Conservation (phyloP, 805 yeast genomes). For the Henningerozyma blattae region DNA sequence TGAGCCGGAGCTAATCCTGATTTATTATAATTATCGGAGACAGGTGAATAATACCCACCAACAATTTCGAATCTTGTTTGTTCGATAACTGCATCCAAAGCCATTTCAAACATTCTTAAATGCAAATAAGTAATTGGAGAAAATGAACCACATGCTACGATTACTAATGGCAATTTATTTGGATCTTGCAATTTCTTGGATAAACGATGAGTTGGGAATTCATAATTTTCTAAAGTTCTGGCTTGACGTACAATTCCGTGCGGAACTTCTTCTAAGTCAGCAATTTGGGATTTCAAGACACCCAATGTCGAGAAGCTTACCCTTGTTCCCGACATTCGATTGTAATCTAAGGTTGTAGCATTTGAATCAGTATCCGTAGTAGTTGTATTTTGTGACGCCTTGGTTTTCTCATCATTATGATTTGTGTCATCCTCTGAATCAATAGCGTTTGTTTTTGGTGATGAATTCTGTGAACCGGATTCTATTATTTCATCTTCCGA, state of each 20-base stretch:
- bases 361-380: background rate
- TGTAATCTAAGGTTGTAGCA: background rate
- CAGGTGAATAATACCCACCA: conserved; percentile 95
- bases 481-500: conserved; percentile 34
- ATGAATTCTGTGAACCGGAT: conserved; percentile 9
- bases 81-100: conserved; percentile 83
- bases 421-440: conserved; percentile 1
- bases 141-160: conserved; percentile 96
- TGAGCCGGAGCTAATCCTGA: conserved; percentile 82
- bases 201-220: conserved; percentile 80
- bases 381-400: background rate
- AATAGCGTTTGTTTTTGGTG: too few species aligned
- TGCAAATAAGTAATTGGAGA: conserved; percentile 93
- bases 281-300: conserved; percentile 49
- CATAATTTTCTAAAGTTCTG: conserved; percentile 48
- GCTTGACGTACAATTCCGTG: conserved; percentile 90
- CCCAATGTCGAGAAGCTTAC: conserved; percentile 8
- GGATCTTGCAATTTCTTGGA: conserved; percentile 59
- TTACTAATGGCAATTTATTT: conserved; percentile 75
- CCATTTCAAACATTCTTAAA: conserved; percentile 97
- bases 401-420: background rate
- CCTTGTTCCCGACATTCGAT: conserved; percentile 2
- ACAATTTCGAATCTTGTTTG: conserved; percentile 89
- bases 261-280: conserved; percentile 95
- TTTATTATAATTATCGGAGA: conserved; percentile 82